Evolutionary conservation across 345 rosid genomes (phyloP), one percentile per base, ranked within the genome.

Genomic region (Bruguiera parviflora): DNA sequence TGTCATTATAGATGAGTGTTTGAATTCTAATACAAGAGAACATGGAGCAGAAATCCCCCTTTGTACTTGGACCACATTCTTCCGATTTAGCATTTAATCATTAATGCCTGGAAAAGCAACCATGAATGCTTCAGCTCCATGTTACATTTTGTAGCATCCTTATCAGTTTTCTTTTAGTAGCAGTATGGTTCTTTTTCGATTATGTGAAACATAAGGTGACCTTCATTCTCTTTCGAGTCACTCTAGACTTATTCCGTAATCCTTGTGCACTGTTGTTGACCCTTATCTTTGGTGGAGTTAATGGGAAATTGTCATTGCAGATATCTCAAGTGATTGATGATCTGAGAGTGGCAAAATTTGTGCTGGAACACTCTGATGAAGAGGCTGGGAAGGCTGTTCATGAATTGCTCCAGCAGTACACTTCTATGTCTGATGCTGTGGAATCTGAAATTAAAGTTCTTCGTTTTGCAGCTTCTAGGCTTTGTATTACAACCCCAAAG

Each of bases 331-430:
- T 91, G 27, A 74, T 84, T 65, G 85, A 84, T 74, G 92, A 89
- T 68, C 80, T 89, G 31, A 80, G 70, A 55, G 81, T 80, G 71
- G 84, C 88, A 27, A 80, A 49, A 8, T 81, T 94, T 75, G 11
- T 68, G 66, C 76, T 90, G 78, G 97, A 88, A 16, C 24, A 80
- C 35, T 79, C 81, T 32, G 96, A 89, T 37, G 92, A 84, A 71
- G 95, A 85, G 53, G 97, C 89, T 28, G 97, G 96, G 65, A 89
- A 82, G 77, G 80, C 76, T 58, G 11, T 94, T 20, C 77, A 59
- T n/a, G 89, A 83, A 52, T 75, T 91, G 85, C 78, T 94, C 70
- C 78, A 33, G 60, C 74, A 28, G 20, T 80, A 73, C 61, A 63
- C 82, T 73, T 67, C 84, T 31, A 76, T 66, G 6, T 82, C 86